These are phyloP conservation scores for Talaromyces sp. DNA, from an alignment of 2,329 filamentous ascomycete genomes.

Conservation along the genomic window DNA sequence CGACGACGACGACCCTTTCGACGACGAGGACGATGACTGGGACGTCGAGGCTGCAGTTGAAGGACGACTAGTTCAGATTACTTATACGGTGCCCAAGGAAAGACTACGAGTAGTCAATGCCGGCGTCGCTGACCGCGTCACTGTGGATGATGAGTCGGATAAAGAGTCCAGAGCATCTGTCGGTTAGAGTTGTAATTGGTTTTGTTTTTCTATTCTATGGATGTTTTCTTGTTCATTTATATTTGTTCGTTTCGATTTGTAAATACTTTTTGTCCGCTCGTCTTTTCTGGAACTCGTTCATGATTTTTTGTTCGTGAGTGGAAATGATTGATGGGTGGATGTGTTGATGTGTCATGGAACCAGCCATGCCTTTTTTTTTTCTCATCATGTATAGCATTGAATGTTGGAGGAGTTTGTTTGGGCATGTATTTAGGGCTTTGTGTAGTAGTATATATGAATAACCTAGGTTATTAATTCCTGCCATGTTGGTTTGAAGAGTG, in stretches of 20 bases:
- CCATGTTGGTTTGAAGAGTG: too few relatives aligned
- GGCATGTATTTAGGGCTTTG: neutral
- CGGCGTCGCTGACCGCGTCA: slow-evolving; percentile 34
- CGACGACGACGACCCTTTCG: slow-evolving; percentile 15
- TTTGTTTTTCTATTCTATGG: neutral
- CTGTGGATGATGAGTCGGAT: slow-evolving; percentile 21
- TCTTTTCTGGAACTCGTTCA: neutral
- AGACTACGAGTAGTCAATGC: slow-evolving; percentile 85
- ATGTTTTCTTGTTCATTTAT: neutral
- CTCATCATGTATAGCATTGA: neutral
- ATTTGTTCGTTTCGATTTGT: neutral
- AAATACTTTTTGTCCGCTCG: neutral
- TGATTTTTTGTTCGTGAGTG: neutral
- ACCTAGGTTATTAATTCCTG: neutral
- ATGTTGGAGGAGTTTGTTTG: neutral
- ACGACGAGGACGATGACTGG: slow-evolving; percentile 56
- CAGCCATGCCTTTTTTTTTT: neutral
- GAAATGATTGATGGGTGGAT: neutral
- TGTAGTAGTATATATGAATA: slow-evolving; percentile 1
- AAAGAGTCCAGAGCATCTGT: neutral
- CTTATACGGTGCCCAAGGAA: slow-evolving; percentile 91
- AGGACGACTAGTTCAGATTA: slow-evolving; percentile 69
- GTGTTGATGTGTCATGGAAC: neutral
- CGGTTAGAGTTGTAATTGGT: neutral
- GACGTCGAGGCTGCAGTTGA: slow-evolving; percentile 71